phyloP scores from a whole-genome alignment of 495 filamentous ascomycete species.

The Bathelium albidoporum region DNA sequence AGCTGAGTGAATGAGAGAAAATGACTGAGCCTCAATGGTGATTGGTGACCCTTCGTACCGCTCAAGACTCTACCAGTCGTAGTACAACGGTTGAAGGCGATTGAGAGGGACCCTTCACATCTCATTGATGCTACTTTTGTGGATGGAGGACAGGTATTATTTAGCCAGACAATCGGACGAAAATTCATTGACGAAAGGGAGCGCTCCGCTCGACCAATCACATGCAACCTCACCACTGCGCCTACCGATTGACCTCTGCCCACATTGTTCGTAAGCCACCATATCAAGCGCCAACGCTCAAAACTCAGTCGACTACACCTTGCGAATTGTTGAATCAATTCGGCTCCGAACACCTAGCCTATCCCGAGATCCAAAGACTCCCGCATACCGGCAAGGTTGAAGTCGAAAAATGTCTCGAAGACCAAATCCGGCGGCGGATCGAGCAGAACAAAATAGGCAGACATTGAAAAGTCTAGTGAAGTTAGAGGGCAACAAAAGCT shows the following conservation, averaged over 20 bases:
- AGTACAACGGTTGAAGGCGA: no score
- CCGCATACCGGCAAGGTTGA: neutral
- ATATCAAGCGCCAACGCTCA: neutral
- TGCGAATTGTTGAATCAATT: no score
- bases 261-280: neutral
- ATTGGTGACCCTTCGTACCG: no score
- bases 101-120: no score
- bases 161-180: no score
- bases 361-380: neutral
- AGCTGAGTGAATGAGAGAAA: no score
- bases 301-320: no score
- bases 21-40: no score
- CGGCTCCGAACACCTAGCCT: neutral
- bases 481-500: slow-evolving; percentile 85
- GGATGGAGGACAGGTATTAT: no score
- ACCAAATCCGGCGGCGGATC: slow-evolving; percentile 65
- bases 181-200: no score
- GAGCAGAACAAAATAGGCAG: slow-evolving; percentile 78
- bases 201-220: neutral
- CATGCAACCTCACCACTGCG: neutral
- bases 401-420: slow-evolving; percentile 74
- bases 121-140: no score
- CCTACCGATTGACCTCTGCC: neutral
- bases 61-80: no score
- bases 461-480: slow-evolving; percentile 90